Base-by-base conservation (phyloP, 306 rosid species). In the Trifolium fragiferum region DNA sequence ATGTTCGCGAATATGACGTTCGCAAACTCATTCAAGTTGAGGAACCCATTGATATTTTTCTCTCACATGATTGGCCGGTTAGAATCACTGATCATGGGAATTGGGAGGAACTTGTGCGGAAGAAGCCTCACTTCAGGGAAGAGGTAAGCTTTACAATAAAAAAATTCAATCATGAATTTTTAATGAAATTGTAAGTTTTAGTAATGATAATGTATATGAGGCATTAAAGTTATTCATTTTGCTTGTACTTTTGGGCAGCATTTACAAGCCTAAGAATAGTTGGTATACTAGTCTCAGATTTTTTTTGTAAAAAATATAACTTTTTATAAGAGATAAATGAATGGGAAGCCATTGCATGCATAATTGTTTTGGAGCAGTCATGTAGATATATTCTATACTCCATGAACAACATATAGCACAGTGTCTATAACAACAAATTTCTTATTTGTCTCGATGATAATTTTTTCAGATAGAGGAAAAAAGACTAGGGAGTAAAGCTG, bases 41-140 rank as follows among this genome's bases (percentile, higher is more conserved):
- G 87, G 95, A 91, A 49, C 96, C 93, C 0, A 58, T 94, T 40
- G 91, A 91, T 80, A 85, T 94, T 58, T 94, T 91, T 86, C 91
- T 94, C 51, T 94, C 98, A 6, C 97, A 94, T 81, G 98, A 94
- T 83, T 94, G 98, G 98, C 98, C 97, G 0, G 44, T 86, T 73
- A 88, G 95, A 32, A 88, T 94, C 84, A 91, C 97, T 65, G 96
- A 91, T 71, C 89, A 79, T 78, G 98, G 98, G 85, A 77, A 94
- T 73, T 90, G 88, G 85, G 35, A 81, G 86, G 82, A 84, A 51
- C 97, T 91, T 80, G 80, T 90, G 68, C 84, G 60, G 58, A 66
- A 30, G 25, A 94, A 91, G 79, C 86, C 74, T 25, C 78, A 16
- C 70, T 94, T 91, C 37, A 74, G 64, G 87, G 78, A 85, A 57